phyloP scores from a whole-genome alignment of 1,139 yeast species.

The Yamadazyma pseudoaaseri region DNA sequence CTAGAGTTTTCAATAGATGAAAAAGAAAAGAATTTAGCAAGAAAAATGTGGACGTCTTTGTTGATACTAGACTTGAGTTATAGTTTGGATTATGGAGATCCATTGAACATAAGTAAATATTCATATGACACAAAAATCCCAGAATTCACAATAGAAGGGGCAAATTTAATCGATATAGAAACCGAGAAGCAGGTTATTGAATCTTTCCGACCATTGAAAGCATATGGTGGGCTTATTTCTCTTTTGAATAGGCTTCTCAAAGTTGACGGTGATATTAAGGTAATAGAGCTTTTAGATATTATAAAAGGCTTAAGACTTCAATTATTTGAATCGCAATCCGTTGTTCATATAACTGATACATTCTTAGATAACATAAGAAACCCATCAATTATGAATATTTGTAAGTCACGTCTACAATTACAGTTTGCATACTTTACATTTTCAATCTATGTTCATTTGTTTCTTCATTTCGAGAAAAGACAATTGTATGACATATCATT shows the following conservation, averaged over 20 bases:
- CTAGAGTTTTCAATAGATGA: slow-evolving; percentile 9
- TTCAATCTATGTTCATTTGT: slow-evolving; percentile 28
- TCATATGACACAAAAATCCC: slow-evolving; percentile 38
- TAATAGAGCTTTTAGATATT: slow-evolving; percentile 10
- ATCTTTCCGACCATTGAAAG: slow-evolving; percentile 10
- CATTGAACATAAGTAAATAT: slow-evolving; percentile 26
- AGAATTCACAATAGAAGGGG: slow-evolving; percentile 10
- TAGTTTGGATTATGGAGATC: slow-evolving; percentile 38
- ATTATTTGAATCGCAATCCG: slow-evolving; percentile 6
- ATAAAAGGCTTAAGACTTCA: slow-evolving; percentile 8
- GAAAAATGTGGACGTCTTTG: slow-evolving; percentile 22
- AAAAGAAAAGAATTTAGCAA: slow-evolving; percentile 28
- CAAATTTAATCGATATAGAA: slow-evolving; percentile 25
- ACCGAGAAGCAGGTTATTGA: slow-evolving; percentile 22
- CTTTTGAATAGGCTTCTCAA: slow-evolving; percentile 11
- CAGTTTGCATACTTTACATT: slow-evolving; percentile 30
- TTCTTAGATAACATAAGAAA: slow-evolving; percentile 1
- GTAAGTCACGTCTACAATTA: slow-evolving; percentile 22
- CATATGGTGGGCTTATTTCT: slow-evolving; percentile 10
- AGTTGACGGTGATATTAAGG: slow-evolving; percentile 9
- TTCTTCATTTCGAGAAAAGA: slow-evolving; percentile 30
- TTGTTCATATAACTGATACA: slow-evolving; percentile 3
- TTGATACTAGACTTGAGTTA: slow-evolving; percentile 35
- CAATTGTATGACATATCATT: slow-evolving; percentile 25
- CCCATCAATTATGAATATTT: slow-evolving; percentile 4